These are phyloP conservation scores for Paramecium sexaurelia DNA, from an alignment of 73 alveolate genomes.

Conservation along the genomic window DNA sequence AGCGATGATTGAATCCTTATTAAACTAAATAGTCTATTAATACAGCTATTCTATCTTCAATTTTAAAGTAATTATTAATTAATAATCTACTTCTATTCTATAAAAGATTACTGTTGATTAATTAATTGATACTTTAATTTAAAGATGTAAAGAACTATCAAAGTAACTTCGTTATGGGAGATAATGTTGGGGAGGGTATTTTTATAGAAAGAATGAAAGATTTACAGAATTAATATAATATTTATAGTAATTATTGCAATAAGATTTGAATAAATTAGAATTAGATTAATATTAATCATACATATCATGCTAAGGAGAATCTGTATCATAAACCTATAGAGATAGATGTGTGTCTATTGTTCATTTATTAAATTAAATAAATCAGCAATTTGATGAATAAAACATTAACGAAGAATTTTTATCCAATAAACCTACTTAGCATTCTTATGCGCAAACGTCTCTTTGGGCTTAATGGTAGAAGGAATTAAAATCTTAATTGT, in stretches of 20 bases:
- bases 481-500: neutral
- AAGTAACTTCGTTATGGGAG: neutral
- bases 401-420: neutral
- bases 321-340: neutral
- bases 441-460: neutral
- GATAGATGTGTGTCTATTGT: constrained; percentile 21
- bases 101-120: neutral
- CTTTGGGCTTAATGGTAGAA: constrained; percentile 3
- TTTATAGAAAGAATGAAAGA: neutral
- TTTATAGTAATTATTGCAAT: neutral
- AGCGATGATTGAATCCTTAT: neutral
- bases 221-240: neutral
- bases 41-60: constrained; percentile 4
- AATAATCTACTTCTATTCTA: neutral
- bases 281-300: neutral
- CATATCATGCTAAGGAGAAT: neutral
- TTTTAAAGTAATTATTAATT: neutral
- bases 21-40: neutral
- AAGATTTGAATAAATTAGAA: neutral
- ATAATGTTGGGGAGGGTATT: constrained; percentile 17
- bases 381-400: neutral
- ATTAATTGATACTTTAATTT: neutral
- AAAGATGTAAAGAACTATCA: neutral
- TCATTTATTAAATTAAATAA: neutral
- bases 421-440: neutral